Base-by-base conservation (phyloP, 129 eudicot genomes). In the Rutidosis leptorrhynchoides region DNA sequence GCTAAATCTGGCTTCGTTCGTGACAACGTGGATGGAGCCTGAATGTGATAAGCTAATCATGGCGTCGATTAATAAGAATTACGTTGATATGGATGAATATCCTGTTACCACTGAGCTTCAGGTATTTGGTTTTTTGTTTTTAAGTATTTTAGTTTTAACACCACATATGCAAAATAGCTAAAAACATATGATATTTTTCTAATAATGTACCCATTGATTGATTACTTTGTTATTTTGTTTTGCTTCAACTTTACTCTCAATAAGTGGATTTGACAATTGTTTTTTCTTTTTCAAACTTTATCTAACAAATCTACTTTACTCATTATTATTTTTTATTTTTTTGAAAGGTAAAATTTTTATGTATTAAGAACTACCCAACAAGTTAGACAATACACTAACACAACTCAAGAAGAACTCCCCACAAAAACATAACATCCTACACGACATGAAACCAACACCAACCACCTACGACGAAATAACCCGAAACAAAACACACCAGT, bases 21-120 rank as follows among this genome's bases (percentile, higher is more conserved):
- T 90, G 40, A 90, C 97, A 1, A 90, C 97, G 28, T 89, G 96
- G 96, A 89, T 89, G 96, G 95, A 89, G 64, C 96, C 96, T 0
- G 96, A 89, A 74, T 90, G 95, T 29, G 91, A 90, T 35, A 86
- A 84, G 80, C 83, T 90, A 4, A 90, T 90, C 8, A 82, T 85
- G 83, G 80, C 67, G 29, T 51, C 87, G 26, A 76, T 87, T 57
- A 90, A 87, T 72, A 90, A 90, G 59, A 89, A 89, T 45, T 89
- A 89, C 65, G 96, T 89, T 19, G 96, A 89, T 76, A 89, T 89
- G 96, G 96, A 90, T 75, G 97, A 90, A 69, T 90, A 90, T 73
- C 97, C 97, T 22, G 95, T 90, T 77, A 84, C 97, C 35, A 90
- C 97, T 61, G 95, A 90, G 77, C 74, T 90, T 12, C 97, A 90